These are phyloP conservation scores for Aspergillus jensenii DNA, from an alignment of 2,329 filamentous ascomycete species.

Conservation along the genomic window DNA sequence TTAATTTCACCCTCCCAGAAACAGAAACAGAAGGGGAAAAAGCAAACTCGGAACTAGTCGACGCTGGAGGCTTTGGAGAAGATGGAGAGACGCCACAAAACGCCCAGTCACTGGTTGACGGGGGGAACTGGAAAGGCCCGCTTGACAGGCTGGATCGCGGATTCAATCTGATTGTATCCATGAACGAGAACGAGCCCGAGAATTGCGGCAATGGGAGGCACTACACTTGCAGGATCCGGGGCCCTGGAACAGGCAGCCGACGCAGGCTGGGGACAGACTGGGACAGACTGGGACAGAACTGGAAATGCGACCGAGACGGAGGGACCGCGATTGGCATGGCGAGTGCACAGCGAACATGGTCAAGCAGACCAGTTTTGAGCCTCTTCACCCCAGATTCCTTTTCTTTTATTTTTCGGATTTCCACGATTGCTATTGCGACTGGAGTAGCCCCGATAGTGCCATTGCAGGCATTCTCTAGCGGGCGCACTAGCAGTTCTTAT, in stretches of 20 bases:
- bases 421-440: background rate
- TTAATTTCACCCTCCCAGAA: background rate
- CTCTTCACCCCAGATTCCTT: conserved; percentile 10
- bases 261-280: too few species aligned
- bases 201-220: background rate
- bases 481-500: background rate
- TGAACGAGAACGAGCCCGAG: conserved; percentile 1
- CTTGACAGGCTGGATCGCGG: too few species aligned
- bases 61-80: conserved; percentile 3
- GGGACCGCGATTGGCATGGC: too few species aligned
- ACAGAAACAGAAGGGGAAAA: conserved; percentile 3
- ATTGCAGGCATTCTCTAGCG: background rate
- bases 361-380: conserved; percentile 6
- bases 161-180: too few species aligned
- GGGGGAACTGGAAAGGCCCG: too few species aligned
- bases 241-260: too few species aligned
- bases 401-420: background rate
- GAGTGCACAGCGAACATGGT: background rate
- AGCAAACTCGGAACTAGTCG: conserved; percentile 7
- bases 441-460: background rate
- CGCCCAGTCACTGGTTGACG: conserved; percentile 3
- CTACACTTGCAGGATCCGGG: too few species aligned
- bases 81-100: conserved; percentile 10
- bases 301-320: too few species aligned
- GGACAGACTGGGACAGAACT: too few species aligned